Evolutionary conservation across 75 land plant species (phyloP), one percentile per base, ranked within the genome.

Genomic region (Picea sitchensis): DNA sequence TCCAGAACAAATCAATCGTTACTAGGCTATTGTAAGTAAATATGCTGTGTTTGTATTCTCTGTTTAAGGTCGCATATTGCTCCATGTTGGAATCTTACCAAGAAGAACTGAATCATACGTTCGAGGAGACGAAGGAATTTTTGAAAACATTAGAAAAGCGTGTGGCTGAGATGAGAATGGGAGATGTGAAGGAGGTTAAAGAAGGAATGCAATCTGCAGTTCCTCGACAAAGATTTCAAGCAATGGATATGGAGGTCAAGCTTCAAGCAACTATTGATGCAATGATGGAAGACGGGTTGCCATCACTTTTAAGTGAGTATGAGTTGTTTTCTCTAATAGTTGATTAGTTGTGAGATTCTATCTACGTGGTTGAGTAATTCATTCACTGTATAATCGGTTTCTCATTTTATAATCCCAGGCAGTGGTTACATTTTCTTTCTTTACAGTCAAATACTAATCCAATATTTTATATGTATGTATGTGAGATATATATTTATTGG

Each of bases 231-330:
- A 13, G 26, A 5, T 61, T 26, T 5, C 63, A 63, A 63, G 31
- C 65, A 63, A 63, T 63, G 65, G 65, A 63, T 13, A 63, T 63
- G 65, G 65, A 63, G 26, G 31, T 13, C 65, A 63, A 63, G 26
- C 65, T 63, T 63, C 65, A 63, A 4, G 65, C 65, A 63, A 63
- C 11, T 23, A 63, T 63, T 8, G 6, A 63, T 63, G 65, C 65
- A 23, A 23, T 63, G 65, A 26, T 63, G 65, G 65, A 63, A 63
- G 65, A 7, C 7, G 26, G 65, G 26, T 1, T 21, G 20, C 65
- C 21, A 31, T 31, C 65, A 63, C 31, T 31, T 23, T 21, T 26
- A 23, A 63, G 65, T 63, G 26, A 63, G 65, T n/a, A n/a, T n/a
- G n/a, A n/a, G n/a, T n/a, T n/a, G n/a, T n/a, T n/a, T n/a, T n/a